These are phyloP conservation scores for Nymphaea thermarum DNA, from an alignment of 164 flowering plant species.

Conservation along the genomic window DNA sequence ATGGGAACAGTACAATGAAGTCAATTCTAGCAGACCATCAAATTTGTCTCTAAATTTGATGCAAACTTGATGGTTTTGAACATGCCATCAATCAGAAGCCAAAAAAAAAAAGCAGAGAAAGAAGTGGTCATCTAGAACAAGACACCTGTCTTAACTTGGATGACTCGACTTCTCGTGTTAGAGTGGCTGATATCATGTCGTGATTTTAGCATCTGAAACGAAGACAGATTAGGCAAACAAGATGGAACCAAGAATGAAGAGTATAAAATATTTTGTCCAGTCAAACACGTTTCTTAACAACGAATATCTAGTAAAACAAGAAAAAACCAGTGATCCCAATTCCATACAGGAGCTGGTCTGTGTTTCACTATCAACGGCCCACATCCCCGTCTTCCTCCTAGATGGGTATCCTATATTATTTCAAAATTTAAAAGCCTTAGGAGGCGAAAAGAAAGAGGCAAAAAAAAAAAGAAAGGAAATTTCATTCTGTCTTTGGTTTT, in stretches of 20 bases:
- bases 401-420: not conserved
- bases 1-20: not conserved
- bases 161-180: not conserved
- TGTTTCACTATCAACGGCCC: conserved; percentile 3
- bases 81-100: not conserved
- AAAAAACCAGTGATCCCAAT: conserved; percentile 7
- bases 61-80: not conserved
- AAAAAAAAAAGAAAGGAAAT: not conserved
- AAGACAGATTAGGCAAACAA: conserved; percentile 2
- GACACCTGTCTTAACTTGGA: not conserved
- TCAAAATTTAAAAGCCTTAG: not conserved
- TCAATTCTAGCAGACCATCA: not conserved
- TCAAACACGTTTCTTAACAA: conserved; percentile 29
- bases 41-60: not conserved
- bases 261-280: conserved; percentile 14
- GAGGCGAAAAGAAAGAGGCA: not conserved
- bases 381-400: not conserved
- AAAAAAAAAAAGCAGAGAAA: not conserved
- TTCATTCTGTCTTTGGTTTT: not conserved
- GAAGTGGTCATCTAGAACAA: not conserved
- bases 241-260: conserved; percentile 15
- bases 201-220: not conserved
- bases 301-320: conserved; percentile 8
- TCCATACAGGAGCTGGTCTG: conserved; percentile 7
- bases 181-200: not conserved